Conservation (phyloP, 805 yeast genomes). For the Cyberlindnera meyerae region DNA sequence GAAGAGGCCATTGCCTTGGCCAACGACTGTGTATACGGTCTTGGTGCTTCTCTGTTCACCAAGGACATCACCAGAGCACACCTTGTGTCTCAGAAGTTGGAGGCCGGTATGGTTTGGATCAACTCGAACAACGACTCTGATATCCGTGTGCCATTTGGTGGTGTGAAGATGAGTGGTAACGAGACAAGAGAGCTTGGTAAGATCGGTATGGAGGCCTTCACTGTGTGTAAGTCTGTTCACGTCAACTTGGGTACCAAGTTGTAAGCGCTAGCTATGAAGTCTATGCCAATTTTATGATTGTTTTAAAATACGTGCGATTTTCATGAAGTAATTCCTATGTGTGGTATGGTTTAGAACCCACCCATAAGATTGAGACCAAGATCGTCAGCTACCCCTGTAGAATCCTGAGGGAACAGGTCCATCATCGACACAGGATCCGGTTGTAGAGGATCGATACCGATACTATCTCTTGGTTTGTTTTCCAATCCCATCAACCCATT, state of each 20-base stretch:
- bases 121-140: slow-evolving; percentile 56
- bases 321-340: too few relatives aligned
- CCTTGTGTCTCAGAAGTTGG: slow-evolving; percentile 35
- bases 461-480: slow-evolving; percentile 3
- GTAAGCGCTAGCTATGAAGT: too few relatives aligned
- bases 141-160: slow-evolving; percentile 61
- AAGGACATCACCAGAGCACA: slow-evolving; percentile 35
- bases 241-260: slow-evolving; percentile 50
- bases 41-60: slow-evolving; percentile 44
- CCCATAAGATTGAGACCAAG: slow-evolving; percentile 11
- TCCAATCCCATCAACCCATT: too few relatives aligned
- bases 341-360: slow-evolving; percentile 7
- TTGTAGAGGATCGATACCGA: slow-evolving; percentile 25
- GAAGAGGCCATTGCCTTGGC: slow-evolving; percentile 42
- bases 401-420: slow-evolving; percentile 22
- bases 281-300: too few relatives aligned
- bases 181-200: slow-evolving; percentile 62
- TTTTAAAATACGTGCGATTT: too few relatives aligned
- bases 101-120: slow-evolving; percentile 52
- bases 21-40: slow-evolving; percentile 40
- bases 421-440: slow-evolving; percentile 23
- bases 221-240: slow-evolving; percentile 64
- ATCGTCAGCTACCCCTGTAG: too few relatives aligned
- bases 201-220: slow-evolving; percentile 57
- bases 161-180: slow-evolving; percentile 61